Evolutionary conservation across 129 eudicot species (phyloP), one percentile per base, ranked within the genome.

Genomic region (Flaveria brownii): DNA sequence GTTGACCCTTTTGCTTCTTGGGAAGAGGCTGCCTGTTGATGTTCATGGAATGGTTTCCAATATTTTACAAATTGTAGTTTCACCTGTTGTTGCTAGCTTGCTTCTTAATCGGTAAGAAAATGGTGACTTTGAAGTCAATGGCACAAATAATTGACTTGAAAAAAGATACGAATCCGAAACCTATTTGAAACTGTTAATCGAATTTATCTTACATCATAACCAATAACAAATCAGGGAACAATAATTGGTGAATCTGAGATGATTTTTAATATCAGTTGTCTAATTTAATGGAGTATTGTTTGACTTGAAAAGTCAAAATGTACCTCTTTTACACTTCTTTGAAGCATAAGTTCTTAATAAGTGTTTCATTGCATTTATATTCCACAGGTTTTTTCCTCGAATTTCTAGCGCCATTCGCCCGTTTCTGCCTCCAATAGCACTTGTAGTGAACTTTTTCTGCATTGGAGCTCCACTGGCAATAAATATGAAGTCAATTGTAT

Each of bases 381-480:
- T 39, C 68, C 73, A 52, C 89, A 89, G 97, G 79, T 78, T 89
- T 51, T 82, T 87, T 42, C 97, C 97, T 13, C 76, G 13, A 68
- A 51, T 89, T 45, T 80, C 87, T 36, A 66, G 57, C 28, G 88
- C 85, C 7, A 87, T 92, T 65, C 87, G 97, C 57, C 91, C 91
- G 47, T 71, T 92, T 78, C 60, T 92, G 84, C 97, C 97, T 71
- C 93, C 91, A 9, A 84, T 89, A n/a, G 86, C 97, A 56, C 92
- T 92, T 15, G 75, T 87, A 33, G 96, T 92, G 82, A 92, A 93
- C 17, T 86, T 93, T 66, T 87, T 85, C 64, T 92, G 97, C 75
- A 88, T 89, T 57, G 97, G 97, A 49, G 96, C 97, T 43, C 97
- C 97, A 16, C 91, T 92, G n/a, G 97, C 97, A 8, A 78, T 89